Evolutionary conservation across 139 green algal species (phyloP).

Genomic region (Chlamydomonas sp.): DNA sequence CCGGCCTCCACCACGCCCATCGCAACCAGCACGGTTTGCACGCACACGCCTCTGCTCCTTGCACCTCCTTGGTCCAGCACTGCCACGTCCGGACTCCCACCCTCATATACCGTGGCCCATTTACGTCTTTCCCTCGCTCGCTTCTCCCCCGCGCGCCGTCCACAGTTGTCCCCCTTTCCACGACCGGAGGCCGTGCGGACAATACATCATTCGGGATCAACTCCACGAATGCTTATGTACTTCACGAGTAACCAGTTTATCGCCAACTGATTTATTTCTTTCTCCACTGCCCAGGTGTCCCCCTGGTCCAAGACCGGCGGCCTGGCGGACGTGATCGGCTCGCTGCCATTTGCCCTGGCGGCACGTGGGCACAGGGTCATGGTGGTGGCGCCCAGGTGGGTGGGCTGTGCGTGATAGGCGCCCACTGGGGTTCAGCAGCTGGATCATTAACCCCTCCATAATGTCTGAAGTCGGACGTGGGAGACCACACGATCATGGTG

Average conservation of each 20-base stretch:
- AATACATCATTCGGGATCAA: not conserved
- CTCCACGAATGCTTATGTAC: not conserved
- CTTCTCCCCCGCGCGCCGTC: not conserved
- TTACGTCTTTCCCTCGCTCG: no score
- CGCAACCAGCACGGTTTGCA: no score
- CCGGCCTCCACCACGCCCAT: no score
- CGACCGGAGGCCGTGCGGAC: not conserved
- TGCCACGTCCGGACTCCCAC: no score
- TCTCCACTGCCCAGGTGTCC: constrained; percentile 66
- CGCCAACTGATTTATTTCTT: not conserved
- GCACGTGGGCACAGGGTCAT: constrained; percentile 84
- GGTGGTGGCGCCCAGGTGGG: constrained; percentile 78
- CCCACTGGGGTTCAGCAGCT: no score
- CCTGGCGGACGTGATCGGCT: constrained; percentile 81
- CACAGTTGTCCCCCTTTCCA: constrained; percentile 5
- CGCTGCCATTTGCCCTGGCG: constrained; percentile 75
- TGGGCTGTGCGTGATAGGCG: not conserved
- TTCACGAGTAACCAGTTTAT: not conserved
- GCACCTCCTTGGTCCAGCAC: no score
- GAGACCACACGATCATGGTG: no score
- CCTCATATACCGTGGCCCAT: no score
- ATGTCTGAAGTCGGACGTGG: no score
- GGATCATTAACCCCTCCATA: no score
- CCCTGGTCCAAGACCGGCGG: constrained; percentile 93
- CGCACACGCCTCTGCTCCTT: no score